Conservation (phyloP, 805 yeast species). For the Candida glaebosa region DNA sequence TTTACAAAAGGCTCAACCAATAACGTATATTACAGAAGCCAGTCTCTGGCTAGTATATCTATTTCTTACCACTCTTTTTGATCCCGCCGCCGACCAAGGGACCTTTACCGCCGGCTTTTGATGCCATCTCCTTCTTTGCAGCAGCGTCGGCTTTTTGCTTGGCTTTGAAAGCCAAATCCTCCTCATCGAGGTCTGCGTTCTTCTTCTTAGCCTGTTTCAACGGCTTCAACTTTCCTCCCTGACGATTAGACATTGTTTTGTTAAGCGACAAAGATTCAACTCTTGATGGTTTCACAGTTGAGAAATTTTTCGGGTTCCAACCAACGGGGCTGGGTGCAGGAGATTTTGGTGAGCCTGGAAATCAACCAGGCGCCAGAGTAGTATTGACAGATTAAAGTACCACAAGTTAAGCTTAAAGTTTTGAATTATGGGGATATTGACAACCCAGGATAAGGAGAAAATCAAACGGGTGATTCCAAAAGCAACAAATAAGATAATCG, state of each 20-base stretch:
- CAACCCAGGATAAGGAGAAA: conserved; percentile 73
- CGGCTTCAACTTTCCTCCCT: conserved; percentile 96
- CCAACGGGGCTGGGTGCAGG: background rate
- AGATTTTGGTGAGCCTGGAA: no score
- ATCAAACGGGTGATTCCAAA: conserved; percentile 88
- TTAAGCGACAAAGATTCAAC: background rate
- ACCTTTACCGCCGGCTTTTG: conserved; percentile 84
- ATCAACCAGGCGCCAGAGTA: no score
- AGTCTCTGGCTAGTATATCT: conserved; percentile 2
- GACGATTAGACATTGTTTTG: conserved; percentile 84
- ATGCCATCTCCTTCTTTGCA: conserved; percentile 87
- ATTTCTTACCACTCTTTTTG: conserved; percentile 68
- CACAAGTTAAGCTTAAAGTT: no score
- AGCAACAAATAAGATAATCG: conserved; percentile 80
- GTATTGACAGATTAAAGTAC: no score
- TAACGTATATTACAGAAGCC: no score
- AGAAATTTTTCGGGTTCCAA: no score
- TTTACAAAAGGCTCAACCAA: no score
- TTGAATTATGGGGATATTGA: conserved; percentile 32
- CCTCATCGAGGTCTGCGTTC: conserved; percentile 75
- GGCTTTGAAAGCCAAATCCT: conserved; percentile 84
- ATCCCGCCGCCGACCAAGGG: conserved; percentile 93
- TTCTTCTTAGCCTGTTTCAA: conserved; percentile 82
- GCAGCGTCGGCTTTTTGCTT: conserved; percentile 94
- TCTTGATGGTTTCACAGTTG: no score